phyloP scores from a whole-genome alignment of 2,329 filamentous ascomycete genomes.

The Tolypocladium endophyticum region DNA sequence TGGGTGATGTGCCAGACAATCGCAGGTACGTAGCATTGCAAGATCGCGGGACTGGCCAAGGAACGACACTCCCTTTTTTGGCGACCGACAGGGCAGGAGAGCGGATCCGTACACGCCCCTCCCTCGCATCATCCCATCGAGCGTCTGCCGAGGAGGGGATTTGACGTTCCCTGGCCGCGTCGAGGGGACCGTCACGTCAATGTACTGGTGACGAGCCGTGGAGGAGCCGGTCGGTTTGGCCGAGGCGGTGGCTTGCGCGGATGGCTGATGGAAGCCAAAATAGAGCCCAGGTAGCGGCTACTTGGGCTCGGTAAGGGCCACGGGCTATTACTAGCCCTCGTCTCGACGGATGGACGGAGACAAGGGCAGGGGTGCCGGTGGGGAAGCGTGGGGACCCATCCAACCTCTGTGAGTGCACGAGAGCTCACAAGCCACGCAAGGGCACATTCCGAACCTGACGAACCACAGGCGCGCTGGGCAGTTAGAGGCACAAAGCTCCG shows the following conservation, averaged over 20 bases:
- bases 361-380: conserved; percentile 2
- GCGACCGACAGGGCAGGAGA: neutral
- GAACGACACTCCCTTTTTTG: conserved; percentile 1
- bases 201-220: conserved; percentile 17
- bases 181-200: conserved; percentile 2
- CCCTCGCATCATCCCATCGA: conserved; percentile 11
- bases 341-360: neutral
- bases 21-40: conserved; percentile 4
- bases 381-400: neutral
- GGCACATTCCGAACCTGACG: conserved; percentile 8
- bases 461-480: conserved; percentile 4
- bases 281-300: conserved; percentile 4
- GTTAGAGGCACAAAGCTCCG: conserved; percentile 21
- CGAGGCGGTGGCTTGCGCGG: conserved; percentile 3
- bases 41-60: conserved; percentile 2
- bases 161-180: conserved; percentile 1
- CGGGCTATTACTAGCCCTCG: neutral
- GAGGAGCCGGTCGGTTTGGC: conserved; percentile 3
- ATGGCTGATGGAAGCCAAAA: conserved; percentile 2
- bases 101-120: neutral
- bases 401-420: neutral
- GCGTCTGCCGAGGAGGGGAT: conserved; percentile 20
- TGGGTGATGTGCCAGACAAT: conserved; percentile 7
- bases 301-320: conserved; percentile 2
- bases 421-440: conserved; percentile 6